Evolutionary conservation across 306 rosid genomes (phyloP), one percentile per base, ranked within the genome.

Genomic region (Datisca glomerata): DNA sequence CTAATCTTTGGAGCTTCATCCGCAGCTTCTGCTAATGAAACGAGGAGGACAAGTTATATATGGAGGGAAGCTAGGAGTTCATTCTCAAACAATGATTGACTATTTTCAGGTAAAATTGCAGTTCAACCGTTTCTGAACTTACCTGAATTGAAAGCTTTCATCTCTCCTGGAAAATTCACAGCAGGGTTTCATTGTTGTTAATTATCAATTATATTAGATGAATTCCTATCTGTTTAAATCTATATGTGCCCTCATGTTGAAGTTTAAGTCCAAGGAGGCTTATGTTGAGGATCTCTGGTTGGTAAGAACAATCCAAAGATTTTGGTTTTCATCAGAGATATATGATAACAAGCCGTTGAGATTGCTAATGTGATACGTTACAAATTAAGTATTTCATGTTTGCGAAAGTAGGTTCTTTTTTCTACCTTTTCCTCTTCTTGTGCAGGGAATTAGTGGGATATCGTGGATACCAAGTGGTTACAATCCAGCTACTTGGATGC

Each of bases 401-500:
- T 56, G 48, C 38, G 27, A 49, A 33, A 43, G 12, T 13, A 14
- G 33, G 24, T 3, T 31, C 53, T 44, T 41, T 8, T 42, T 24
- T 1, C 59, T 60, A 32, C 32, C 51, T 43, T 49, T 53, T 29
- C 32, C 16, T 49, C n/a, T 47, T 51, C 15, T 8, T 55, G 50
- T 36, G 40, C 67, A 86, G 96, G 62, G 61, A 43, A 63, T 81
- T 37, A 47, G 3, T 3, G 93, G 73, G 52, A 41, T 81, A 22
- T 6, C 76, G 43, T 76, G 78, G 12, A 81, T 86, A 70, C 73
- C 71, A 5, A 47, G 54, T 19, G 72, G 79, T 41, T 81, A 81
- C 62, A 81, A 86, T 68, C 96, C 96, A 34, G 96, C 96, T 27
- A 81, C 96, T 28, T 86, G 96, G 96, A 83, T 86, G 72, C 83